Evolutionary conservation across 768 basidiomycete genomes (phyloP).

Genomic region (Podaxis sp.): DNA sequence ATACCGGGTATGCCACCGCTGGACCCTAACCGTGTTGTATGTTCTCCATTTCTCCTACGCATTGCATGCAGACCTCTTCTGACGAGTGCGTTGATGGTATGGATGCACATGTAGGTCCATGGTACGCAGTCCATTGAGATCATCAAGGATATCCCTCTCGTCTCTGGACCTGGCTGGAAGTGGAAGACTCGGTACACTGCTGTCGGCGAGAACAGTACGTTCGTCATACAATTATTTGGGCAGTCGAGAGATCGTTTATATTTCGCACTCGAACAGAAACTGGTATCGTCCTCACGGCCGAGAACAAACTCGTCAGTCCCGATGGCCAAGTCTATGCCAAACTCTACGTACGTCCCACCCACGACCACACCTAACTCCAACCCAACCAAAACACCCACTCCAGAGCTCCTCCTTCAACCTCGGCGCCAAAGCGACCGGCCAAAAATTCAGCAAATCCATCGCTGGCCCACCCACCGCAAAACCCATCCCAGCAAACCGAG

Average conservation of each 20-base stretch:
- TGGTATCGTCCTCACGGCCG: conserved; percentile 67
- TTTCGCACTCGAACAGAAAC: conserved; percentile 42
- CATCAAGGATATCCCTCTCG: conserved; percentile 69
- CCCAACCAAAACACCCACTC: not conserved
- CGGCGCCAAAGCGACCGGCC: conserved; percentile 59
- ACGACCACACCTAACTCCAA: not conserved
- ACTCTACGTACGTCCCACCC: conserved; percentile 43
- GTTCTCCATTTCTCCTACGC: conserved; percentile 19
- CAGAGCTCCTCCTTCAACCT: conserved; percentile 68
- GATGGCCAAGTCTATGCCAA: conserved; percentile 55
- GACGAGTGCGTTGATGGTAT: not conserved
- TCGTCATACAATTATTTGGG: not conserved
- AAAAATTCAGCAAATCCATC: conserved; percentile 59
- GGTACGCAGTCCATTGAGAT: conserved; percentile 78
- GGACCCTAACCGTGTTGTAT: conserved; percentile 65
- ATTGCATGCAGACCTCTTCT: not conserved
- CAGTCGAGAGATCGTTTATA: too few species aligned
- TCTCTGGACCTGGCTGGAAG: conserved; percentile 78
- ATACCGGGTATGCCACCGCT: conserved; percentile 68
- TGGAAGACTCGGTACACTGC: conserved; percentile 61
- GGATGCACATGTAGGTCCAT: conserved; percentile 52
- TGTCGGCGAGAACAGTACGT: conserved; percentile 79
- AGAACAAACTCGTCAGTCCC: conserved; percentile 60
- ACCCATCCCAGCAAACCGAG: conserved; percentile 54
- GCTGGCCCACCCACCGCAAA: conserved; percentile 58